Base-by-base conservation (phyloP, 139 green algal species). In the Diplosphaera chodatii region DNA sequence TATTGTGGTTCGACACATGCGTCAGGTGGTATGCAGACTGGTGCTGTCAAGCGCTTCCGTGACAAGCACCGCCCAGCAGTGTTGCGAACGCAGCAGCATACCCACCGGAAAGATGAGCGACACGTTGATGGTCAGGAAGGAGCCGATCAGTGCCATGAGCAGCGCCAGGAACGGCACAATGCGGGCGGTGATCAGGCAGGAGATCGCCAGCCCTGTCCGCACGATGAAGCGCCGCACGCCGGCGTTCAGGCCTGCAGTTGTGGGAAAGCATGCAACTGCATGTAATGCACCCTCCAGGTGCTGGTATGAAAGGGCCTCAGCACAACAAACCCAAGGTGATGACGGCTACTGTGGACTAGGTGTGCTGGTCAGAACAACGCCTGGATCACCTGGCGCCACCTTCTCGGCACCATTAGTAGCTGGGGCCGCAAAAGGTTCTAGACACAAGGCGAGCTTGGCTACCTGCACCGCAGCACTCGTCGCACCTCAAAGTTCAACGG, bases 131-230 rank as follows among this genome's bases (percentile, higher is more conserved):
- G 80, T 85, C 22, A 85, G 75, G 28, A 85, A 74, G 8, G 69
- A 64, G 22, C 80, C 80, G 4, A 85, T 71, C 37, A 85, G 72
- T 0, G 75, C 72, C 80, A 85, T 85, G 3, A 85, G 41, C 16
- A 76, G 68, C 1, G 71, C 76, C 15, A 85, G 74, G 34, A 80
- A 78, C 1, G 80, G 76, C 31, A 85, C 66, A 23, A 67, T 28
- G 16, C 67, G 59, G 0, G 80, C 80, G 29, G 74, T 69, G 31
- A 71, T 29, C 29, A 75, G 63, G 55, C 64, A 77, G 3, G 62
- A 77, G 5, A 59, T 25, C 20, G 73, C 80, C 20, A 82, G 71
- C 22, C 64, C 69, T 73, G 76, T 69, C 1, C 62, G 71, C 37
- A 64, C 75, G 32, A 72, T 29, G 22, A 48, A 29, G 37, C 59